Evolutionary conservation across 2,329 filamentous ascomycete species (phyloP), one percentile per base, ranked within the genome.

Genomic region (Malbranchea zuffiana): DNA sequence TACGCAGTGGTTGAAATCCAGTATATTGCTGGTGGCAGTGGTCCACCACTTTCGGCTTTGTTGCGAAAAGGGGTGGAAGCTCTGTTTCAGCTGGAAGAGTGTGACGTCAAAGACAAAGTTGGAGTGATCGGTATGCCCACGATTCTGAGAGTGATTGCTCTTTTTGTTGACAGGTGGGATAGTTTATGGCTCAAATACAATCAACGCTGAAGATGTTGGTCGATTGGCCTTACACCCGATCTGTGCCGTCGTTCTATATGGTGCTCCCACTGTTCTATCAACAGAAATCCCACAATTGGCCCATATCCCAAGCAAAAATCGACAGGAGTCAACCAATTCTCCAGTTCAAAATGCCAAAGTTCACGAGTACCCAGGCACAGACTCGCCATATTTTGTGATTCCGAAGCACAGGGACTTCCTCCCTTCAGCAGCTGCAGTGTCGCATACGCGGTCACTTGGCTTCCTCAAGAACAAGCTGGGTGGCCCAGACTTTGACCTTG

Each of bases 401-500:
- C 74, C 75, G 0, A 66, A 67, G 6, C 62, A 69, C 27, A 31
- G 48, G 0, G 55, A 66, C 40, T 80, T 74, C 55, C 59, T 70
- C 40, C 65, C 69, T 41, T 55, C 65, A 3, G 59, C 68, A 0
- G 78, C 77, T 20, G 65, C 69, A 0, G 62, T 83, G 0, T 68
- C 76, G 0, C 80, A 86, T 51, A 81, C 79, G 0, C 69, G 81
- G 1, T 76, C 66, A 37, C 57, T 84, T 2, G 60, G 66, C 0
- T 82, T 82, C 44, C 50, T 86, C 5, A 84, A 83, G 49, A 67
- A 68, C 4, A 59, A 70, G 1, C 59, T 80, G 2, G 61, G 62
- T 0, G 82, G 80, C 0, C 80, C 81, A 0, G 71, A 67, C 43
- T 84, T 86, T 49, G 78, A 86, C 46, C 70, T 87, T 6, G 82